Evolutionary conservation across 306 rosid species (phyloP).

Genomic region (Betula pendula): DNA sequence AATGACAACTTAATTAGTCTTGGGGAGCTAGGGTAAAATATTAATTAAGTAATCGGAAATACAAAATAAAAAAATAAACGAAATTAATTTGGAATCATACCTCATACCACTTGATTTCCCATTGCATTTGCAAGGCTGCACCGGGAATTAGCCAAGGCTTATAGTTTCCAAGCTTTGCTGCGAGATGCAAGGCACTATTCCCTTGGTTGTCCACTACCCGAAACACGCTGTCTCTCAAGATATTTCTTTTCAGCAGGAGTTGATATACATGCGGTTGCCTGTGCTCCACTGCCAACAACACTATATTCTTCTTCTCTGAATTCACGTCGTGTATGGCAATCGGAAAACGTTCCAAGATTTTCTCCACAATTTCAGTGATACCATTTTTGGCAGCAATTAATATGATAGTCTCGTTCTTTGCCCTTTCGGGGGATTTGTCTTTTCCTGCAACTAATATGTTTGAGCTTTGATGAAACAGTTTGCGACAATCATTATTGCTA

Average conservation of each 20-base stretch:
- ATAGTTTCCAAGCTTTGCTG: conserved; percentile 43
- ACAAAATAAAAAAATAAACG: too few species aligned
- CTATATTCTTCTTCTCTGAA: conserved; percentile 48
- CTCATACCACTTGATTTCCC: conserved; percentile 8
- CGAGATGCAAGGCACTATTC: conserved; percentile 63
- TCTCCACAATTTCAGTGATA: conserved; percentile 53
- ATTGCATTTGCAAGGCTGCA: not conserved
- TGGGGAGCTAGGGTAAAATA: not conserved
- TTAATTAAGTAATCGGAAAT: not conserved
- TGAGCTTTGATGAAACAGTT: too few species aligned
- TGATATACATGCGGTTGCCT: conserved; percentile 55
- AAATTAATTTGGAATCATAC: conserved; percentile 26
- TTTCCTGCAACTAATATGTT: too few species aligned
- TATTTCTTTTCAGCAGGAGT: conserved; percentile 18
- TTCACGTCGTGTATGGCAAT: conserved; percentile 55
- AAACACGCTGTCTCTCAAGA: conserved; percentile 34
- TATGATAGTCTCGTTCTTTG: too few species aligned
- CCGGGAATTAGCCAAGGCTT: conserved; percentile 64
- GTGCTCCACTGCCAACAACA: conserved; percentile 59
- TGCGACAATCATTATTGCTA: too few species aligned
- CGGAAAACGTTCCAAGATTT: conserved; percentile 43
- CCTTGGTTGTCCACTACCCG: conserved; percentile 47
- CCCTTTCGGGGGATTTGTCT: too few species aligned
- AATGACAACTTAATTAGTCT: not conserved
- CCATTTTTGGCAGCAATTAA: conserved; percentile 68